A percentile compares a stretch with the other conserved stretches of the same genome.
Evolutionary conservation across 345 rosid genomes (phyloP).

Genomic region (Lenwebbia sp.): DNA sequence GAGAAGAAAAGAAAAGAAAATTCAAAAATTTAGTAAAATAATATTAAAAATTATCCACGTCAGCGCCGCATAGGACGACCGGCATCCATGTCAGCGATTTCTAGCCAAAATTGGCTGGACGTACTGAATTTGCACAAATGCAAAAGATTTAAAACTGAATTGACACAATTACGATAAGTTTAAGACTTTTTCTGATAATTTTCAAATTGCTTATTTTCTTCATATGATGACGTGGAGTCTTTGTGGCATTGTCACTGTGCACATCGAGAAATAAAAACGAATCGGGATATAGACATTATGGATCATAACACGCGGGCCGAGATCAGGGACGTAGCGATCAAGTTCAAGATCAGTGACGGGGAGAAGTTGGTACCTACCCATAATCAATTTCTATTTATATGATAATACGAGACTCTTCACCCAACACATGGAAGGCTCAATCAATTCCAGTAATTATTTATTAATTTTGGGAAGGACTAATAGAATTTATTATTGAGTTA

Average conservation of each 20-base stretch:
- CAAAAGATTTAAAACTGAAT: too few relatives aligned
- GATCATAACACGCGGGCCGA: rapidly evolving
- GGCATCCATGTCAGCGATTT: too few relatives aligned
- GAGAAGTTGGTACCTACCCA: rapidly evolving
- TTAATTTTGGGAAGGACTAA: background rate
- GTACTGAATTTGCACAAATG: too few relatives aligned
- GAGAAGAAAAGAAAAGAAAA: too few relatives aligned
- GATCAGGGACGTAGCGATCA: background rate
- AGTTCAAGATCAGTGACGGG: background rate
- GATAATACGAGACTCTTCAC: background rate
- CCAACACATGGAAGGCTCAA: background rate
- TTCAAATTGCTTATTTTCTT: background rate
- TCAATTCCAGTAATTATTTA: background rate
- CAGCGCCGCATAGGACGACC: too few relatives aligned
- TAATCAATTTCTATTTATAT: background rate
- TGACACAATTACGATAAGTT: too few relatives aligned
- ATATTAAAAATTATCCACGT: too few relatives aligned
- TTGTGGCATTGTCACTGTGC: background rate
- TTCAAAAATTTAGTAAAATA: too few relatives aligned
- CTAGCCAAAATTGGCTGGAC: too few relatives aligned
- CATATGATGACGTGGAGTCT: background rate
- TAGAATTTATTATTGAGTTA: background rate
- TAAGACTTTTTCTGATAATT: too few relatives aligned
- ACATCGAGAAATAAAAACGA: background rate
- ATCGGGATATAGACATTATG: rapidly evolving